A percentile compares a stretch with the other conserved stretches of the same genome.
phyloP scores from a whole-genome alignment of 805 yeast genomes.

The Kluyveromyces starmeri region DNA sequence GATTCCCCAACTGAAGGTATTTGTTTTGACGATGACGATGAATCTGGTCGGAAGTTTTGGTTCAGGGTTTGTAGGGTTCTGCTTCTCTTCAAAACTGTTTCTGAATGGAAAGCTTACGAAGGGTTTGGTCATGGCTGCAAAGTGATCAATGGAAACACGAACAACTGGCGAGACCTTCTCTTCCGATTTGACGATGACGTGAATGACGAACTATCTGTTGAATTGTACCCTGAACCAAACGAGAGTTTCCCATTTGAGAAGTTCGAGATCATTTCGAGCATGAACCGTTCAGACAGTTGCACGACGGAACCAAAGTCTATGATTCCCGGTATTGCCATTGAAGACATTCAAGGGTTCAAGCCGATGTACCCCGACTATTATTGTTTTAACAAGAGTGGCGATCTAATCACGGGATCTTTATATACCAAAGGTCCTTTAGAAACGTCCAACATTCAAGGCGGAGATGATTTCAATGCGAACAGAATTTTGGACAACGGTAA shows the following conservation, averaged over 20 bases:
- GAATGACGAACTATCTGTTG: constrained; percentile 2
- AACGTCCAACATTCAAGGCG: constrained; percentile 12
- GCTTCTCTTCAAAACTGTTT: constrained; percentile 23
- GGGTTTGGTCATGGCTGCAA: constrained; percentile 1
- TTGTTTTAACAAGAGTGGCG: constrained; percentile 29
- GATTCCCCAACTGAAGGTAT: constrained; percentile 63
- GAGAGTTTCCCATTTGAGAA: constrained; percentile 4
- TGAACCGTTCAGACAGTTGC: constrained; percentile 14
- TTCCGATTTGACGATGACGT: constrained; percentile 15
- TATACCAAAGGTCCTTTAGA: constrained; percentile 24
- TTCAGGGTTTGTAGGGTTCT: constrained; percentile 25
- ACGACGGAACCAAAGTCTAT: constrained; percentile 21
- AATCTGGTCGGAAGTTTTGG: constrained; percentile 28
- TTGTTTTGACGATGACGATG: constrained; percentile 33
- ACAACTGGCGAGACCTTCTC: constrained; percentile 13
- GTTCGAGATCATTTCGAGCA: constrained; percentile 16
- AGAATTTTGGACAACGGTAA: constrained; percentile 3
- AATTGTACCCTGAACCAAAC: constrained; percentile 1
- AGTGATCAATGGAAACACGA: constrained; percentile 4
- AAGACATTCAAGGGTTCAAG: constrained; percentile 27
- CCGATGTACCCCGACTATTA: constrained; percentile 19
- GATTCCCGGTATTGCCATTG: constrained; percentile 21
- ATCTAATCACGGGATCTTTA: constrained; percentile 26
- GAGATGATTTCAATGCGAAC: constrained; percentile 10
- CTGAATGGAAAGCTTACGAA: constrained; percentile 15